Percentiles rank a stretch among this genome's conserved stretches.
phyloP scores from a whole-genome alignment of 2,329 filamentous ascomycete species.

The Nothomitra cinnamomea region DNA sequence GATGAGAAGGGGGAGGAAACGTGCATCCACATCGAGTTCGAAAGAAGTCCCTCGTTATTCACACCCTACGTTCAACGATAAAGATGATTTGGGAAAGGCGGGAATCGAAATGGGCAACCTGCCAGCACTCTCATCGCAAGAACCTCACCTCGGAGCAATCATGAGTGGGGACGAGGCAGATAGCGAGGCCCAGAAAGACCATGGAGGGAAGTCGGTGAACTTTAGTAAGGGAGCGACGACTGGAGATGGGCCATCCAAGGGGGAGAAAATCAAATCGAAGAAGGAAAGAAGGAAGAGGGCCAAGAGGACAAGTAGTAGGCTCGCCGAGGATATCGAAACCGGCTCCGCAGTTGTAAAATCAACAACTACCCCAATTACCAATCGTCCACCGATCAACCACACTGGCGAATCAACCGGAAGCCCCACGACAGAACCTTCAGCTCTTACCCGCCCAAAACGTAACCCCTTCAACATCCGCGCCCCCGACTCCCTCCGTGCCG shows the following conservation, averaged over 20 bases:
- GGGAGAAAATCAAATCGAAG: background rate
- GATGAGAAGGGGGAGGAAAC: slow-evolving; percentile 45
- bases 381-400: no score
- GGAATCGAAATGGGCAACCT: slow-evolving; percentile 9
- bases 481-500: slow-evolving; percentile 15
- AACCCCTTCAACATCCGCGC: slow-evolving; percentile 21
- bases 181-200: slow-evolving; percentile 18
- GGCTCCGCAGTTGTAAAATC: no score
- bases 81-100: slow-evolving; percentile 13
- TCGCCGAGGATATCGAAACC: no score
- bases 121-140: no score
- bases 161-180: slow-evolving; percentile 38
- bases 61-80: no score
- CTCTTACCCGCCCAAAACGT: slow-evolving; percentile 9
- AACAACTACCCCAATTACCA: no score
- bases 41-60: slow-evolving; percentile 31
- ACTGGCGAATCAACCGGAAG: no score
- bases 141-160: slow-evolving; percentile 23
- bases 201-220: background rate
- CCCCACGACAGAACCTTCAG: no score
- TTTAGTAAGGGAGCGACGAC: slow-evolving; percentile 29
- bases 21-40: slow-evolving; percentile 60
- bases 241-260: slow-evolving; percentile 7
- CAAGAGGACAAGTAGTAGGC: no score
- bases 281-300: background rate